Evolutionary conservation across 176 grass and related monocot genomes (phyloP).

Genomic region (Zizania latifolia): DNA sequence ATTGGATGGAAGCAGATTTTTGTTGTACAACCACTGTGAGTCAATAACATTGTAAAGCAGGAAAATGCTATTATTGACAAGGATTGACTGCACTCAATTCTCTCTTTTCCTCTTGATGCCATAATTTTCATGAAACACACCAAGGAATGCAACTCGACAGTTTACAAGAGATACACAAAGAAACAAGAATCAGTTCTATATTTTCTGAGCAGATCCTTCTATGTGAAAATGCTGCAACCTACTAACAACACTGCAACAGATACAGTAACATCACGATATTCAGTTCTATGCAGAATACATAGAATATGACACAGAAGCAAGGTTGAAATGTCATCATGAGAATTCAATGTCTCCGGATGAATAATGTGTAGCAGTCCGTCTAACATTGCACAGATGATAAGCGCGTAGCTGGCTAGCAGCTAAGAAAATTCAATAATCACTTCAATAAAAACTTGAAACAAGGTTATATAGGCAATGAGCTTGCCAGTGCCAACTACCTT

Average conservation of each 20-base stretch:
- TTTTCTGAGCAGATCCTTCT: neutral
- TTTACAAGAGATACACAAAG: neutral
- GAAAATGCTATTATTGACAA: neutral
- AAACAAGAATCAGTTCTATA: neutral
- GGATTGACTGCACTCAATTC: neutral
- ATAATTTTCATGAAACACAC: no score
- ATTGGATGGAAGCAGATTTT: slow-evolving; percentile 14
- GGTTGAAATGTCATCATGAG: neutral
- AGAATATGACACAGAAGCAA: neutral
- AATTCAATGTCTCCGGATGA: neutral
- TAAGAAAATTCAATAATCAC: neutral
- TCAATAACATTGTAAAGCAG: neutral
- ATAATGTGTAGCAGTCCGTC: neutral
- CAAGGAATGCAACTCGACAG: neutral
- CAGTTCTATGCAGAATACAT: neutral
- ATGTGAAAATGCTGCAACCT: neutral
- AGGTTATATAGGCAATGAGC: neutral
- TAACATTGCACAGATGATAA: no score
- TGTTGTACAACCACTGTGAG: neutral
- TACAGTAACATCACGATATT: neutral
- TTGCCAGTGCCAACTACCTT: neutral
- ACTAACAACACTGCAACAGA: no score
- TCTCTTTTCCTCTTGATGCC: neutral
- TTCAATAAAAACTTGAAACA: neutral
- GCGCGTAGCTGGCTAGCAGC: no score